Base-by-base conservation (phyloP, 306 rosid species). In the Mucuna pruriens region DNA sequence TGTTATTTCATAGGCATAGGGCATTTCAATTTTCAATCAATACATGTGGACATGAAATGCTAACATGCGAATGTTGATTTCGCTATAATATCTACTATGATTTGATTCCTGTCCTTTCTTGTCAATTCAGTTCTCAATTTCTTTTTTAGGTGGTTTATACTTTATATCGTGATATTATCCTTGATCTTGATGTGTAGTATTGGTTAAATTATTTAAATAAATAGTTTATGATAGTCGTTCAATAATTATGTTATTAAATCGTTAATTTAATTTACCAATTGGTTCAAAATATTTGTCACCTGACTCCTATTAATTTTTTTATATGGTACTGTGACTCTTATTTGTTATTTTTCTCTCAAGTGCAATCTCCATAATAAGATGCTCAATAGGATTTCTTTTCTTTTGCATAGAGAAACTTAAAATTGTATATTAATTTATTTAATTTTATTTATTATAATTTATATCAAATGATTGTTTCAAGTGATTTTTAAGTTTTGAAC, bases 11-110 rank as follows among this genome's bases (percentile, higher is more conserved):
- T 15, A 52, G 7, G 76, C 17, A 7, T 44, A 67, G 87, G 90
- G 85, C 66, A 60, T 65, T 82, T 82, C 1, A 3, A 1, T 29
- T 1, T 1, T 29, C 49, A 12, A 88, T 76, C 83, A 69, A 80
- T 83, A 69, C 71, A n/a, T 20, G 26, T 72, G 86, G 66, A 79
- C 79, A 81, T 76, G 76, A 76, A 69, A 78, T 40, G 74, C 78
- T 67, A 76, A 75, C 61, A 13, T 44, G 57, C 46, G 80, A 80
- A 76, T 79, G 38, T 52, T 77, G 67, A 82, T 65, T 74, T 75
- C 49, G 2, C 7, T 34, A 23, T 25, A 17, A 57, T 76, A 39
- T n/a, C 74, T 7, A 60, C 44, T 38, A 75, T 82, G 33, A 60
- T 83, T 75, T 58, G 77, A 55, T 61, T 57, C 66, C 42, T 39